A percentile compares a stretch with the other conserved stretches of the same genome.
Conservation (phyloP, 805 yeast genomes). For the Komagataella phaffii region DNA sequence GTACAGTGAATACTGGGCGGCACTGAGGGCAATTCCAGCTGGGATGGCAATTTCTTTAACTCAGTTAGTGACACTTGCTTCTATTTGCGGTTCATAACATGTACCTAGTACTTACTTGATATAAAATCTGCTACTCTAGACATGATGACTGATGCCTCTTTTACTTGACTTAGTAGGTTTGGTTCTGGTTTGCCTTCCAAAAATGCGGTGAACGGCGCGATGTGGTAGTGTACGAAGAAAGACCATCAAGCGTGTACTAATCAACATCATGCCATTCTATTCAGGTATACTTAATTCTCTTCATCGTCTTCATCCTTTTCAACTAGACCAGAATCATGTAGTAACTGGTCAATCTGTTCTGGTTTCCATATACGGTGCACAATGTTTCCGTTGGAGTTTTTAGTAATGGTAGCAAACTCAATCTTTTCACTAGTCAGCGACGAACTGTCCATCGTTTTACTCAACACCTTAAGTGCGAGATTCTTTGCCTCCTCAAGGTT, state of each 20-base stretch:
- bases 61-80: not conserved
- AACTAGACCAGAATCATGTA: conserved; percentile 60
- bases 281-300: conserved; percentile 6
- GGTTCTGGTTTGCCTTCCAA: not conserved
- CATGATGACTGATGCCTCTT: conserved; percentile 12
- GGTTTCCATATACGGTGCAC: conserved; percentile 71
- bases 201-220: conserved; percentile 1
- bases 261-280: not conserved
- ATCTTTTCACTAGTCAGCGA: conserved; percentile 79
- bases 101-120: conserved; percentile 14
- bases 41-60: conserved; percentile 46
- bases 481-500: conserved; percentile 65
- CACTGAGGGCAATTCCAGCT: conserved; percentile 52
- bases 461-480: conserved; percentile 79
- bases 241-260: not conserved
- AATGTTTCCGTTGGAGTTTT: conserved; percentile 33
- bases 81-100: conserved; percentile 6
- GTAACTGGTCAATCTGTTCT: conserved; percentile 56
- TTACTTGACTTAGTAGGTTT: not conserved
- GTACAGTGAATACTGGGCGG: conserved; percentile 74
- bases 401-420: conserved; percentile 76
- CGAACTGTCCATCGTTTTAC: conserved; percentile 88
- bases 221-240: not conserved
- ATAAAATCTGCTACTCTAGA: conserved; percentile 25
- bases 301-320: conserved; percentile 39